Conservation (phyloP, 108 stramenopile species). For the Mediolabrus comicus region DNA sequence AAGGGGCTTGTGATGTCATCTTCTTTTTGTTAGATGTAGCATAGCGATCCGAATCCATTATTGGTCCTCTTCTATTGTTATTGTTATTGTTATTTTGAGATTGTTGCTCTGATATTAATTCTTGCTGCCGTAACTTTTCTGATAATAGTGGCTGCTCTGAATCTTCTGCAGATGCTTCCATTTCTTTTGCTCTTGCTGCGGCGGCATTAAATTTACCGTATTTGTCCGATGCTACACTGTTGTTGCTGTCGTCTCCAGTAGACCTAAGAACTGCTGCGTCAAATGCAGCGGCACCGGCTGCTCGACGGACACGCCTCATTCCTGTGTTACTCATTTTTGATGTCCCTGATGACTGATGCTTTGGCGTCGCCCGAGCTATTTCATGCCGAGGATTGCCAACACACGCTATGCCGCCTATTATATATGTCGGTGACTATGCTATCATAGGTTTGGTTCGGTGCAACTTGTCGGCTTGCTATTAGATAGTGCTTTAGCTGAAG, state of each 20-base stretch:
- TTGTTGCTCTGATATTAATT: background rate
- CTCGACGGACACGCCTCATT: slow-evolving; percentile 7
- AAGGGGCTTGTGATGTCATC: background rate
- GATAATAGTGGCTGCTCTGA: background rate
- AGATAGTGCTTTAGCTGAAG: too few species aligned
- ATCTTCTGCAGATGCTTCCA: background rate
- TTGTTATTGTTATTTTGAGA: background rate
- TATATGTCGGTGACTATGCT: too few species aligned
- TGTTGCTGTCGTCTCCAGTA: background rate
- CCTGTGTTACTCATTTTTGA: background rate
- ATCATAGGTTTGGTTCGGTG: too few species aligned
- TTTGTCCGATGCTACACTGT: background rate
- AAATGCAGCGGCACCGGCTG: background rate
- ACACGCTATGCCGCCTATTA: too few species aligned
- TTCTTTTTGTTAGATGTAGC: background rate
- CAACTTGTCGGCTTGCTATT: too few species aligned
- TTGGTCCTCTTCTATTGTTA: background rate
- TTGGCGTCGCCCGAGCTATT: too few species aligned
- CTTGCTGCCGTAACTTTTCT: slow-evolving; percentile 1
- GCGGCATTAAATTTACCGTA: background rate
- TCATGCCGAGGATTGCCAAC: too few species aligned
- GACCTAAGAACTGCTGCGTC: background rate
- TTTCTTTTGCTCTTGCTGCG: background rate
- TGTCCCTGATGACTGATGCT: too few species aligned
- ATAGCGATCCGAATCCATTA: background rate